Evolutionary conservation across 2,329 filamentous ascomycete genomes (phyloP).

Genomic region (Paecilomyces variotii): DNA sequence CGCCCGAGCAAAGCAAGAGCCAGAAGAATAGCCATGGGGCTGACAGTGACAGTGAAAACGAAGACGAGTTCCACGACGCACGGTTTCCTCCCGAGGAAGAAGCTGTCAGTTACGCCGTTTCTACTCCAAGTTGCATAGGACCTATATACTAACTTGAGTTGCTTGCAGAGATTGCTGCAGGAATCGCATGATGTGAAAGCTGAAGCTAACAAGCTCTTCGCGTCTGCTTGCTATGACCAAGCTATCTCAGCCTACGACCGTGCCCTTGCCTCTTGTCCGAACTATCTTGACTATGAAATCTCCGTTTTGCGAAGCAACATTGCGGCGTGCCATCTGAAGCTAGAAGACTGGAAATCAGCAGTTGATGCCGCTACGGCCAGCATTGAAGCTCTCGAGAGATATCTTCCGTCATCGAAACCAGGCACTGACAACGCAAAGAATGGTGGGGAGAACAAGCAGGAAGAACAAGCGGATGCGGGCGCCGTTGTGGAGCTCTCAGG

Average conservation of each 20-base stretch:
- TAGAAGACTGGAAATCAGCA: slow-evolving; percentile 77
- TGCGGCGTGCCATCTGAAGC: slow-evolving; percentile 77
- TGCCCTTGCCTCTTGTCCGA: slow-evolving; percentile 69
- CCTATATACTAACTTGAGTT: slow-evolving; percentile 1
- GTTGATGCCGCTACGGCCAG: slow-evolving; percentile 65
- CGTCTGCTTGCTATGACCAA: slow-evolving; percentile 60
- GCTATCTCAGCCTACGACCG: slow-evolving; percentile 78
- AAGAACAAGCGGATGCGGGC: slow-evolving; percentile 18
- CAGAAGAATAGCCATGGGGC: slow-evolving; percentile 6
- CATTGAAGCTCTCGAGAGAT: slow-evolving; percentile 58
- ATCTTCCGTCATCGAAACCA: slow-evolving; percentile 20
- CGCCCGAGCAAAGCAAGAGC: neutral
- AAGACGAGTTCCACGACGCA: slow-evolving; percentile 34
- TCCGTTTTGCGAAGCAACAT: slow-evolving; percentile 85
- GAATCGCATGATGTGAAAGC: slow-evolving; percentile 67
- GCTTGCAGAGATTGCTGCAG: slow-evolving; percentile 53
- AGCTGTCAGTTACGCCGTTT: slow-evolving; percentile 25
- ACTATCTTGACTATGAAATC: slow-evolving; percentile 79
- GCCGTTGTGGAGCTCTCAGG: slow-evolving; percentile 45
- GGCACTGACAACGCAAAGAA: slow-evolving; percentile 40
- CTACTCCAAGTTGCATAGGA: slow-evolving; percentile 2
- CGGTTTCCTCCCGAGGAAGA: slow-evolving; percentile 42
- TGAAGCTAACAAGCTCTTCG: slow-evolving; percentile 73
- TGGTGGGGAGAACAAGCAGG: slow-evolving; percentile 13
- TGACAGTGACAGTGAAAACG: slow-evolving; percentile 27